These are phyloP conservation scores for Colletotrichum musae DNA, from an alignment of 2,329 filamentous ascomycete genomes.

Conservation along the genomic window DNA sequence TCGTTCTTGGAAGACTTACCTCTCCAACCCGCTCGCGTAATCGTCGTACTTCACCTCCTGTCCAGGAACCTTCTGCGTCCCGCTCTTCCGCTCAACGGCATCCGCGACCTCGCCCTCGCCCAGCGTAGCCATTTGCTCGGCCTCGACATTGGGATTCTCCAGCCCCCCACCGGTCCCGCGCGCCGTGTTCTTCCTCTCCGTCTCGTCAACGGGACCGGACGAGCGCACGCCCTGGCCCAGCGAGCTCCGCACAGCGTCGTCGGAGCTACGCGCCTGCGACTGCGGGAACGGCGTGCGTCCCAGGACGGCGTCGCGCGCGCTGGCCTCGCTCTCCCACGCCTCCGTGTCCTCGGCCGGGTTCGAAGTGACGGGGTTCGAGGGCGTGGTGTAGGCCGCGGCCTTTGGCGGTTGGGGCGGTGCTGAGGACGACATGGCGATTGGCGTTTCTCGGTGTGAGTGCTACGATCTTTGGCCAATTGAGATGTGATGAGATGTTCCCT, in stretches of 20 bases:
- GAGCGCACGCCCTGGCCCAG: slow-evolving; percentile 42
- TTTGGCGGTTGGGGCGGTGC: slow-evolving; percentile 33
- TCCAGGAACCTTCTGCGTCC: slow-evolving; percentile 43
- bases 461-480: too few relatives aligned
- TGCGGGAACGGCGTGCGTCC: slow-evolving; percentile 35
- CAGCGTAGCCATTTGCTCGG: slow-evolving; percentile 45
- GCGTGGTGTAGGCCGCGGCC: slow-evolving; percentile 30
- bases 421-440: slow-evolving; percentile 19
- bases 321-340: slow-evolving; percentile 13
- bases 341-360: slow-evolving; percentile 30
- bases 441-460: not conserved
- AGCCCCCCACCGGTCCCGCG: slow-evolving; percentile 7
- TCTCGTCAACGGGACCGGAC: slow-evolving; percentile 41
- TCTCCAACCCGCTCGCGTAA: slow-evolving; percentile 43
- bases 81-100: slow-evolving; percentile 45
- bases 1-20: slow-evolving; percentile 26
- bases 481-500: too few relatives aligned
- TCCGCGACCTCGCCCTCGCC: slow-evolving; percentile 47
- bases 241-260: slow-evolving; percentile 42
- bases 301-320: slow-evolving; percentile 27
- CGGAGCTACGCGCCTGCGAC: slow-evolving; percentile 15
- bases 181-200: slow-evolving; percentile 40
- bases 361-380: slow-evolving; percentile 21
- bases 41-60: slow-evolving; percentile 41
- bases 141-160: slow-evolving; percentile 45